Percentiles rank a stretch among this genome's conserved stretches.
These are phyloP conservation scores for Paramecium tetraurelia DNA, from an alignment of 73 alveolate genomes.

Conservation along the genomic window DNA sequence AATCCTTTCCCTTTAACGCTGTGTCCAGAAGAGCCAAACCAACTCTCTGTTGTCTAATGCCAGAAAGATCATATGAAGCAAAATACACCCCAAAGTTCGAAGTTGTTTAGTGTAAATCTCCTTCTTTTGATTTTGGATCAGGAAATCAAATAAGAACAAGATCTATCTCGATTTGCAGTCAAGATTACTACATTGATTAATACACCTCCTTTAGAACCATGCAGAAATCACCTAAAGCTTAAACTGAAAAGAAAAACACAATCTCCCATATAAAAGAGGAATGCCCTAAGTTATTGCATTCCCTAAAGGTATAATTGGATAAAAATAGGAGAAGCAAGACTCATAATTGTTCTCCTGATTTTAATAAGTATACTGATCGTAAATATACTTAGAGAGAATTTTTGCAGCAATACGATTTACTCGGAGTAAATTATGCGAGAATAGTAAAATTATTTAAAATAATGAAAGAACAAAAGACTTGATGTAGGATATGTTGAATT, in stretches of 20 bases:
- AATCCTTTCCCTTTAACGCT: not conserved
- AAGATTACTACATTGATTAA: conserved; percentile 3
- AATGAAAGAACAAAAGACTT: not conserved
- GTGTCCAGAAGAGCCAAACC: not conserved
- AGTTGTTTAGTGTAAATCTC: not conserved
- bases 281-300: not conserved
- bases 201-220: not conserved
- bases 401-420: not conserved
- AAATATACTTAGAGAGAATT: not conserved
- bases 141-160: not conserved
- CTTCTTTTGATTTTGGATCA: conserved; percentile 6
- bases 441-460: not conserved
- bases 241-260: not conserved
- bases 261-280: not conserved
- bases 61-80: conserved; percentile 27
- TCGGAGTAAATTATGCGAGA: conserved; percentile 19
- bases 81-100: conserved; percentile 37
- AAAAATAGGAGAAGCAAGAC: not conserved
- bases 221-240: not conserved
- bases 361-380: not conserved
- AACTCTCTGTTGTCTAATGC: not conserved
- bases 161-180: not conserved
- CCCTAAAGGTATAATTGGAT: not conserved
- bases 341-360: not conserved
- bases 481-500: conserved; percentile 40